These are phyloP conservation scores for Serendipita sp. DNA, from an alignment of 768 basidiomycete species.

Conservation along the genomic window DNA sequence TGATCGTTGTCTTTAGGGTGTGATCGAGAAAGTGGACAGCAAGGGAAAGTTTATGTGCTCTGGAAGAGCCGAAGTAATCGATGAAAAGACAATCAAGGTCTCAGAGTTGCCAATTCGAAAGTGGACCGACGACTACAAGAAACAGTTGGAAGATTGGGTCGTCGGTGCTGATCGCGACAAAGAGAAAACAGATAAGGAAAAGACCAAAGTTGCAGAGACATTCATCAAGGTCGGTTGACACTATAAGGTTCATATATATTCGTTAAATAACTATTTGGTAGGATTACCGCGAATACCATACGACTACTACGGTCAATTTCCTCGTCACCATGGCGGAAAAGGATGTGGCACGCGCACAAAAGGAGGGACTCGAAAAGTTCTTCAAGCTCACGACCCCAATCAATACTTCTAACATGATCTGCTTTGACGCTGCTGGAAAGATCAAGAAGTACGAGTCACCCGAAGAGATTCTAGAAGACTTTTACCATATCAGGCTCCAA, in stretches of 20 bases:
- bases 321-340: conserved; percentile 63
- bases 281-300: conserved; percentile 97
- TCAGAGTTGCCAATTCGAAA: conserved; percentile 88
- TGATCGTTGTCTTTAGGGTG: conserved; percentile 34
- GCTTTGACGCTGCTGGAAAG: conserved; percentile 91
- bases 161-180: conserved; percentile 65
- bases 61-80: conserved; percentile 58
- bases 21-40: conserved; percentile 63
- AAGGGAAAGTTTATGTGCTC: conserved; percentile 67
- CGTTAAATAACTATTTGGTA: conserved; percentile 19
- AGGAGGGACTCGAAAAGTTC: conserved; percentile 74
- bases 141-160: conserved; percentile 78
- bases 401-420: conserved; percentile 93
- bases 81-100: conserved; percentile 84
- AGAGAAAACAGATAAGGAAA: conserved; percentile 44
- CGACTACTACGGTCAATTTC: conserved; percentile 83
- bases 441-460: conserved; percentile 83
- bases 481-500: conserved; percentile 73
- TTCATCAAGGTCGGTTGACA: not conserved
- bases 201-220: conserved; percentile 14
- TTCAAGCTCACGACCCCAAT: conserved; percentile 81
- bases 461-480: conserved; percentile 86
- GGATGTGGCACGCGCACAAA: conserved; percentile 72
- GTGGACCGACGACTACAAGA: conserved; percentile 89
- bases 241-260: not conserved